Base-by-base conservation (phyloP, 495 filamentous ascomycete species). In the Penicillium coprophilum region DNA sequence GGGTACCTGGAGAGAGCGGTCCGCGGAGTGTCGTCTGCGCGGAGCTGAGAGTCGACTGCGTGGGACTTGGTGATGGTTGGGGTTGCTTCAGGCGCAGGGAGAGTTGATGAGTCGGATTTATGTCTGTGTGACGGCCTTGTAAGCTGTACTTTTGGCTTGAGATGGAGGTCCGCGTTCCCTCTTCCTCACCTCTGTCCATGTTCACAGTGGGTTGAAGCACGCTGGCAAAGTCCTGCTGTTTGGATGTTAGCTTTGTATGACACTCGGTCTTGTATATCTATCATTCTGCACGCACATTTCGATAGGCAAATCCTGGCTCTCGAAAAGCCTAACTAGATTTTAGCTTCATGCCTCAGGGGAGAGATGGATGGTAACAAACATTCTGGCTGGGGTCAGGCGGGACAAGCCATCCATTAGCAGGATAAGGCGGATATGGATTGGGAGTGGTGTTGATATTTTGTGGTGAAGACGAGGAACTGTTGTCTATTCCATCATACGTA, bases 331-430 rank as follows among this genome's bases (percentile, higher is more conserved):
- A 10, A n/a, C 8, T 6, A 28, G 10, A 45, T 24, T 13, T 52
- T 20, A 40, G 53, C 15, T 15, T 9, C 6, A 9, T 27, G 9
- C 20, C 32, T 11, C 20, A 19, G n/a, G 19, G 15, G 13, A 6
- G 12, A 38, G 44, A 17, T 6, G 6, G 27, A 38, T 45, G 10
- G 27, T 36, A 24, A 57, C 47, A 27, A 51, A 57, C 55, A 28
- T 57, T 57, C 9, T 30, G 40, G n/a, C 55, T 57, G 15, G 47
- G 55, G 13, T 57, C 55, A 38, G 47, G 20, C 8, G 30, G 21
- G 21, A 24, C 13, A 2, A 30, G 17, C 13, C 24, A 31, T 47
- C 53, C 47, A 13, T 19, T 24, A 27, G 27, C 28, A 12, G 55
- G 55, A 44, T 51, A 57, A 3, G 40, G 39, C 12, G 55, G 55